Base-by-base conservation (phyloP, 2,329 filamentous ascomycete species). In the Sporothrix protearum region DNA sequence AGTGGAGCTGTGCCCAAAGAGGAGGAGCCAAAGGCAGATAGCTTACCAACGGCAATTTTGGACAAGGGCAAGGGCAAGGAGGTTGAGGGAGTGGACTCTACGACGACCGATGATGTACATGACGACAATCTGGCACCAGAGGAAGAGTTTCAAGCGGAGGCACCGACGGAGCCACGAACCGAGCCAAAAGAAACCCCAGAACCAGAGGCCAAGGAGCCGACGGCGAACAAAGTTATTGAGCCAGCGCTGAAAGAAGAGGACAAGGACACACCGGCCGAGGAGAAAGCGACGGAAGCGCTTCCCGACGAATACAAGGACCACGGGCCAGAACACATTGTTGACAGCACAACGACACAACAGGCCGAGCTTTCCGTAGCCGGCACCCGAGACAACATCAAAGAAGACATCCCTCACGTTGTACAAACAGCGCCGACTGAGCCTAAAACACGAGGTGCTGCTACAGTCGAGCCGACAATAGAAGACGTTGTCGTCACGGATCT, bases 41-140 rank as follows among this genome's bases (percentile, higher is more conserved):
- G 14, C 16, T 16, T 1, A 28, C 7, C 4, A 5, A 19, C 61
- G 28, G 3, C 8, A 36, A 8, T 16, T 1, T 36, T 4, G 30
- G 69, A 70, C 64, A 69, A 61, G 30, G 68, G 61, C 19, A 75
- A 76, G 66, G 75, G 71, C 19, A 76, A 75, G 63, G 73, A 59
- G 1, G 28, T 39, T 8, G 69, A 66, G 16, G 36, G 9, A 6
- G 36, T 7, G 1, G 36, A 19, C 1, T 8, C n/a, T 30, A 30
- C 25, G 25, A 12, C 25, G 36, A 4, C 16, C 12, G 14, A 10
- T 36, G 6, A 8, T n/a, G 28, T 12, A 25, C n/a, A 45, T 0
- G 2, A 19, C 42, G 42, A 47, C 14, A 47, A 19, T 19, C 42
- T 19, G 14, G 42, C 12, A 6, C 42, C 42, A 12, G 42, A 19